phyloP scores from a whole-genome alignment of 1,284 basidiomycete genomes.

The Boletellus deceptivus region DNA sequence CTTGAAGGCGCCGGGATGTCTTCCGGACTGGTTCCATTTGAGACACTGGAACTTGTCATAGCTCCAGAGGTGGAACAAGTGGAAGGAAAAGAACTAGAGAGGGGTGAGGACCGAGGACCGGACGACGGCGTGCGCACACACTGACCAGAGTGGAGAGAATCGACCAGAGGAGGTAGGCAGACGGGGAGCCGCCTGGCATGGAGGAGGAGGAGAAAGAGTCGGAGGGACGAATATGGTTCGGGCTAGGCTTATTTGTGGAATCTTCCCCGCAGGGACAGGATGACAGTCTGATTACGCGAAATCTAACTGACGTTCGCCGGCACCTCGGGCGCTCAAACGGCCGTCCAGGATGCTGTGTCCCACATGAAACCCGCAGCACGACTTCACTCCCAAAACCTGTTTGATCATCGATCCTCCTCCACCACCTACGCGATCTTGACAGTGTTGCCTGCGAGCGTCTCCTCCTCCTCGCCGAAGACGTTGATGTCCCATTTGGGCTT shows the following conservation, averaged over 20 bases:
- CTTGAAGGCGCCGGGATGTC: constrained; percentile 76
- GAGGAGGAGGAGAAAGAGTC: constrained; percentile 7
- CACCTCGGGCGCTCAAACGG: constrained; percentile 1
- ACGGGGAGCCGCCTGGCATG: constrained; percentile 68
- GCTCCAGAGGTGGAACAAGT: constrained; percentile 67
- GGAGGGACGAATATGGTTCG: not conserved
- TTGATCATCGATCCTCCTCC: not conserved
- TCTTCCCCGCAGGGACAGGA: constrained; percentile 20
- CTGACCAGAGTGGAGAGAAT: constrained; percentile 62
- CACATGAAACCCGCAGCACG: not conserved
- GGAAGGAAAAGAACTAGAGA: constrained; percentile 59
- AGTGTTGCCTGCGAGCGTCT: constrained; percentile 48
- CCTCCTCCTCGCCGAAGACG: constrained; percentile 62
- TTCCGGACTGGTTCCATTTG: constrained; percentile 60
- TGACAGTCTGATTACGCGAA: not conserved
- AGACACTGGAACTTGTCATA: constrained; percentile 74
- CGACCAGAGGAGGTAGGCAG: constrained; percentile 70
- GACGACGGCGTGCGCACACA: constrained; percentile 1
- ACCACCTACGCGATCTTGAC: constrained; percentile 41
- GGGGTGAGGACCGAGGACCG: too few relatives aligned
- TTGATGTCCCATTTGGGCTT: constrained; percentile 65
- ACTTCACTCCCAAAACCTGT: too few relatives aligned
- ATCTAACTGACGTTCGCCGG: not conserved
- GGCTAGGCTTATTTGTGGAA: constrained; percentile 15
- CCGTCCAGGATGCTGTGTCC: not conserved